phyloP scores from a whole-genome alignment of 2,329 filamentous ascomycete species.

The Trichoderma sp. region DNA sequence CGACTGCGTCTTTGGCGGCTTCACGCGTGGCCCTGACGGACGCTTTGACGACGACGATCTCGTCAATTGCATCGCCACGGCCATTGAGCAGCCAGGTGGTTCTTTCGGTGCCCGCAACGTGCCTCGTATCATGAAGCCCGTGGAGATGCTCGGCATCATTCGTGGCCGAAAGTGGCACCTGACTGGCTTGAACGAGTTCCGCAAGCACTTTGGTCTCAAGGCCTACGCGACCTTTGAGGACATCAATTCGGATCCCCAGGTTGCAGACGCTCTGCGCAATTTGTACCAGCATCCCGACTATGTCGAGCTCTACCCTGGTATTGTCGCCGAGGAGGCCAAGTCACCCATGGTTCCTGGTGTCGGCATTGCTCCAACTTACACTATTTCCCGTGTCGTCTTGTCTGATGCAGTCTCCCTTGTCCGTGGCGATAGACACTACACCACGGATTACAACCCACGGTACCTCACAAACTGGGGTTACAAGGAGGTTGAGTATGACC shows the following conservation, averaged over 20 bases:
- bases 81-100: slow-evolving; percentile 76
- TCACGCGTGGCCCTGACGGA: slow-evolving; percentile 63
- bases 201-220: slow-evolving; percentile 76
- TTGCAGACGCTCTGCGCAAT: slow-evolving; percentile 62
- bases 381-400: slow-evolving; percentile 71
- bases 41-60: slow-evolving; percentile 74
- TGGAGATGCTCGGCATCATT: slow-evolving; percentile 78
- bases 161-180: slow-evolving; percentile 75
- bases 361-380: slow-evolving; percentile 72
- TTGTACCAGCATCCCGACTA: slow-evolving; percentile 77
- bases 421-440: slow-evolving; percentile 76
- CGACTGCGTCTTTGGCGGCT: slow-evolving; percentile 64
- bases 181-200: slow-evolving; percentile 79
- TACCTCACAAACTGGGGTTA: slow-evolving; percentile 83
- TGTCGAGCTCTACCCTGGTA: slow-evolving; percentile 76
- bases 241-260: slow-evolving; percentile 73
- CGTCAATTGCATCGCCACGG: slow-evolving; percentile 63
- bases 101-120: slow-evolving; percentile 72
- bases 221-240: slow-evolving; percentile 76
- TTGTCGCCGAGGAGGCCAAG: slow-evolving; percentile 75
- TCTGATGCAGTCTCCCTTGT: slow-evolving; percentile 78
- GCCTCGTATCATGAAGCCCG: slow-evolving; percentile 67
- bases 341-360: slow-evolving; percentile 70
- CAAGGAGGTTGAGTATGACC: slow-evolving; percentile 69
- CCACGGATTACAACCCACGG: slow-evolving; percentile 69